Base-by-base conservation (phyloP, 257 asterid genomes). In the Verbena officinalis region DNA sequence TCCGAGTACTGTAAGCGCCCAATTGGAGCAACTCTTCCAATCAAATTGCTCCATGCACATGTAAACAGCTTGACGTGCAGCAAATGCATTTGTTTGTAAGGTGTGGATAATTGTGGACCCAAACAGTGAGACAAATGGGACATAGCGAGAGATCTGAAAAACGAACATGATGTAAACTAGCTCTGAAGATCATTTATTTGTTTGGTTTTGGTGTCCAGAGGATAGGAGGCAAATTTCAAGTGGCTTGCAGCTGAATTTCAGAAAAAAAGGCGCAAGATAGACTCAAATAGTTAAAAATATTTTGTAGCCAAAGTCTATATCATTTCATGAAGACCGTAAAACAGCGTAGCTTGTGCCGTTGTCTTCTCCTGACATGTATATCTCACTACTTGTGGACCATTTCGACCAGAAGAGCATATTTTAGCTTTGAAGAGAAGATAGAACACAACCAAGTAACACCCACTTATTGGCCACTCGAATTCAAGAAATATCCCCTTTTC, bases 291-390 rank as follows among this genome's bases (percentile, higher is more conserved):
- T 64, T 64, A 63, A 9, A 45, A 31, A 66, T 59, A 68, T 75
- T 71, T 54, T 67, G 66, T 66, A 64, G 72, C 78, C 2, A 12
- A 72, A 72, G 68, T 69, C 73, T 46, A 56, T 64, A 63, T 72
- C 75, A 64, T 54, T 70, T 77, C 78, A 59, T 39, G 68, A 77
- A 80, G 91, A 85, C 97, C 95, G 80, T 52, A 68, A 77, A 82
- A 85, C 95, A 81, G 45, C 24, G n/a, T 59, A 60, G 78, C 88
- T 85, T 77, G 85, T 84, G 94, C 73, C 75, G 46, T 81, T 87
- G 91, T 90, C 94, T 79, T 82, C 73, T 62, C 67, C 69, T 77
- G 81, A 76, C 70, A 68, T 64, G 75, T 54, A 73, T 64, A 65
- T 78, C 55, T 76, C 60, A 65, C 76, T 64, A 59, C 69, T 62